phyloP scores from a whole-genome alignment of 129 eudicot genomes.

The Centaurea solstitialis region DNA sequence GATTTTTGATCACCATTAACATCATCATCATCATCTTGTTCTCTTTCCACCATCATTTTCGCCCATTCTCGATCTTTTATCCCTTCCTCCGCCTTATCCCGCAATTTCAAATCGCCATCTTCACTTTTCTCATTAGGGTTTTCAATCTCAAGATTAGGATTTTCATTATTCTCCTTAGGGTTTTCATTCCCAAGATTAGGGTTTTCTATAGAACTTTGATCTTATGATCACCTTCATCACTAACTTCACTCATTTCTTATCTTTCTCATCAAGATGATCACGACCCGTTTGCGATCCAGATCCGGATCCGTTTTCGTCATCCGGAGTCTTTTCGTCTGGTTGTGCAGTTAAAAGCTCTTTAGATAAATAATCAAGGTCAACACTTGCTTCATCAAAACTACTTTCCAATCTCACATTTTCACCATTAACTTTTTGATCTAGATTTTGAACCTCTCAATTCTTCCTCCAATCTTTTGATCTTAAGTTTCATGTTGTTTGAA shows the following conservation, averaged over 20 bases:
- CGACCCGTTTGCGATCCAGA: conserved; percentile 1
- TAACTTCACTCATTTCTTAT: not conserved
- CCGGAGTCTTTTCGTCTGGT: conserved; percentile 25
- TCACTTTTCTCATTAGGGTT: not conserved
- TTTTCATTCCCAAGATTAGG: not conserved
- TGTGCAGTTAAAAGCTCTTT: conserved; percentile 37
- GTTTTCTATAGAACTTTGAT: not conserved
- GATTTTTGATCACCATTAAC: conserved; percentile 21
- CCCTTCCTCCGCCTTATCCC: not conserved
- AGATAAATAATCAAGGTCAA: conserved; percentile 40
- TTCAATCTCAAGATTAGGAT: not conserved
- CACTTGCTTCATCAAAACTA: conserved; percentile 35
- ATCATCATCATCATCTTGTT: conserved; percentile 8
- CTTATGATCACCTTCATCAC: not conserved
- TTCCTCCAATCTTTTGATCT: conserved; percentile 53
- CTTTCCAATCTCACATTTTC: conserved; percentile 38
- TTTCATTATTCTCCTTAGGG: not conserved
- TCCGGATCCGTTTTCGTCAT: conserved; percentile 10
- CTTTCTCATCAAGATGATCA: not conserved
- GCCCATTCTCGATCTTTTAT: conserved; percentile 6
- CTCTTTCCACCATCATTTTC: conserved; percentile 3
- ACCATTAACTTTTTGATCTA: conserved; percentile 35
- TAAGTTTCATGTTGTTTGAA: conserved; percentile 35
- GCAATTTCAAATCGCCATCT: not conserved
- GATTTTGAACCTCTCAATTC: conserved; percentile 41